These are phyloP conservation scores for Orbilia ellipsospora DNA, from an alignment of 2,329 filamentous ascomycete genomes.

Conservation along the genomic window DNA sequence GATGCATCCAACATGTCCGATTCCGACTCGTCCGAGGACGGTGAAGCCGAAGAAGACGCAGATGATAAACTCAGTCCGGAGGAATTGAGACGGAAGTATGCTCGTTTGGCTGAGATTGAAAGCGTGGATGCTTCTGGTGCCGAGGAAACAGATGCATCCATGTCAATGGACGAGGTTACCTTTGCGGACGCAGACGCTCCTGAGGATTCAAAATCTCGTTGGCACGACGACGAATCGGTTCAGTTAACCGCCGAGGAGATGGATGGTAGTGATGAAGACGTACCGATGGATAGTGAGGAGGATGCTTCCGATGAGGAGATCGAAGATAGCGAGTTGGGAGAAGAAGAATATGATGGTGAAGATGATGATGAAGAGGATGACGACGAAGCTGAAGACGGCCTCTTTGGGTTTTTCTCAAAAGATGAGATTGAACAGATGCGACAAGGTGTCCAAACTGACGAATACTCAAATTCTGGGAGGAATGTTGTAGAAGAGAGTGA, in stretches of 20 bases:
- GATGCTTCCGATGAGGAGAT: conserved; percentile 63
- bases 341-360: conserved; percentile 63
- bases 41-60: conserved; percentile 60
- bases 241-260: conserved; percentile 56
- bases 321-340: conserved; percentile 59
- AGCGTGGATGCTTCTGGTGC: conserved; percentile 62
- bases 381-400: conserved; percentile 62
- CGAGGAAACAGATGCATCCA: conserved; percentile 68
- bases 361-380: conserved; percentile 66
- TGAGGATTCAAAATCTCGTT: conserved; percentile 56
- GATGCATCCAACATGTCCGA: conserved; percentile 62
- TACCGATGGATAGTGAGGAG: conserved; percentile 73
- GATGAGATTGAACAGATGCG: conserved; percentile 69
- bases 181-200: conserved; percentile 62
- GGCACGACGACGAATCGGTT: conserved; percentile 57
- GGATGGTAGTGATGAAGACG: conserved; percentile 72
- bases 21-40: conserved; percentile 66
- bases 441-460: conserved; percentile 59
- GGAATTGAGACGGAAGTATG: conserved; percentile 58
- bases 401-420: conserved; percentile 71
- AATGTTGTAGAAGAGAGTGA: conserved; percentile 51
- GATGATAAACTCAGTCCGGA: conserved; percentile 61
- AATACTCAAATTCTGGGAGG: conserved; percentile 58
- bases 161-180: conserved; percentile 70
- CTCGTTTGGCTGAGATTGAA: conserved; percentile 46